These are phyloP conservation scores for Calonectria hawksworthii DNA, from an alignment of 2,329 filamentous ascomycete species.

Conservation along the genomic window DNA sequence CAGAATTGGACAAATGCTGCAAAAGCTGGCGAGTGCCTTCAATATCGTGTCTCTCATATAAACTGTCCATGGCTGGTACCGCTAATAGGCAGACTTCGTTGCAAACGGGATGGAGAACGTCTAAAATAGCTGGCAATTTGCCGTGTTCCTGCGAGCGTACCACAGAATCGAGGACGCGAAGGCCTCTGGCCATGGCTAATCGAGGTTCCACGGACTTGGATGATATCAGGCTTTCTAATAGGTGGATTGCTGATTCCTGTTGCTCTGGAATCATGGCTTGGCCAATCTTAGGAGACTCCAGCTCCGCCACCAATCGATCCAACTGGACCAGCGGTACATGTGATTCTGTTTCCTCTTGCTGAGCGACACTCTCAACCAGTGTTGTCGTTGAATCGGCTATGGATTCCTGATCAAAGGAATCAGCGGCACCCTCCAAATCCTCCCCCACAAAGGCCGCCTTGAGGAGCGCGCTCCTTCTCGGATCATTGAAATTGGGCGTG, in stretches of 20 bases:
- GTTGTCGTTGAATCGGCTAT: neutral
- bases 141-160: constrained; percentile 34
- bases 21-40: constrained; percentile 36
- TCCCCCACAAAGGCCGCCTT: constrained; percentile 1
- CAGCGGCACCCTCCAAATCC: neutral
- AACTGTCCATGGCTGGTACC: constrained; percentile 39
- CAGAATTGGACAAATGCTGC: constrained; percentile 28
- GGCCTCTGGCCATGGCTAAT: constrained; percentile 33
- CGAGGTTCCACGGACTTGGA: constrained; percentile 29
- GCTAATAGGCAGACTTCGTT: constrained; percentile 41
- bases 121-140: constrained; percentile 36
- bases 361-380: neutral
- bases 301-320: constrained; percentile 28
- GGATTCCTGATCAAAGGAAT: neutral
- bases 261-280: neutral
- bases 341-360: neutral
- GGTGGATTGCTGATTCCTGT: constrained; percentile 30
- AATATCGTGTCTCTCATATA: constrained; percentile 29
- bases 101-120: constrained; percentile 39
- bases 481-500: neutral
- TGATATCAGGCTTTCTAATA: constrained; percentile 36
- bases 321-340: neutral
- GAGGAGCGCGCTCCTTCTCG: neutral
- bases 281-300: constrained; percentile 23
- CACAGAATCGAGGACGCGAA: constrained; percentile 43